phyloP scores from a whole-genome alignment of 2,329 filamentous ascomycete genomes.

The Diplodia seriata region DNA sequence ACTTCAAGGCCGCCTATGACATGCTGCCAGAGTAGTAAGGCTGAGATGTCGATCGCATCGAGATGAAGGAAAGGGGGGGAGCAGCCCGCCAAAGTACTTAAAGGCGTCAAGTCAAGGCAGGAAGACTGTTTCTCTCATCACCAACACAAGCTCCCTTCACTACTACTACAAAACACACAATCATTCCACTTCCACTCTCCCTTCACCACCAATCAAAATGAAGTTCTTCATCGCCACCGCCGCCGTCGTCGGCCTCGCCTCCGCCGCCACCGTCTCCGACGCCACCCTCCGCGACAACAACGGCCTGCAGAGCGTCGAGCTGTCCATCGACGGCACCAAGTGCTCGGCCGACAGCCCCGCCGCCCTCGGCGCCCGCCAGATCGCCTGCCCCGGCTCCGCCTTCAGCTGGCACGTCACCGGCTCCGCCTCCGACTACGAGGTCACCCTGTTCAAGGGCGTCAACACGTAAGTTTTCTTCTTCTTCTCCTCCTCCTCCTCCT shows the following conservation, averaged over 20 bases:
- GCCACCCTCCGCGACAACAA: conserved; percentile 32
- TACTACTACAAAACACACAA: neutral
- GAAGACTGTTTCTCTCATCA: neutral
- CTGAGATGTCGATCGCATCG: neutral
- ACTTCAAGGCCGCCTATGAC: neutral
- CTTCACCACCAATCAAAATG: conserved; percentile 18
- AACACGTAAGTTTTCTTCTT: neutral
- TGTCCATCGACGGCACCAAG: conserved; percentile 12
- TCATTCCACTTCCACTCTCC: neutral
- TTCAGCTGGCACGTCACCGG: conserved; percentile 18
- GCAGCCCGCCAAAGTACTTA: neutral
- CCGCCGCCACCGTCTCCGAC: conserved; percentile 24
- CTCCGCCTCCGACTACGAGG: conserved; percentile 26
- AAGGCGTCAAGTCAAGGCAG: neutral
- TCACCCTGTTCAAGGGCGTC: conserved; percentile 24
- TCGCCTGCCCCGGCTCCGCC: neutral
- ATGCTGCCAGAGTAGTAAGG: neutral
- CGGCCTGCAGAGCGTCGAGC: conserved; percentile 15
- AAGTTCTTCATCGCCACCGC: conserved; percentile 22
- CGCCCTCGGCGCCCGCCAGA: conserved; percentile 7
- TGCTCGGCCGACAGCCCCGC: neutral
- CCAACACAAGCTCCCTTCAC: neutral
- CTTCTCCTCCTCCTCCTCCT: no score
- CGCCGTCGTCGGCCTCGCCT: conserved; percentile 15
- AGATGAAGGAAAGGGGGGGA: neutral